phyloP scores from a whole-genome alignment of 225 moss, liverwort and hornwort genomes.

The Marchantia polymorpha region DNA sequence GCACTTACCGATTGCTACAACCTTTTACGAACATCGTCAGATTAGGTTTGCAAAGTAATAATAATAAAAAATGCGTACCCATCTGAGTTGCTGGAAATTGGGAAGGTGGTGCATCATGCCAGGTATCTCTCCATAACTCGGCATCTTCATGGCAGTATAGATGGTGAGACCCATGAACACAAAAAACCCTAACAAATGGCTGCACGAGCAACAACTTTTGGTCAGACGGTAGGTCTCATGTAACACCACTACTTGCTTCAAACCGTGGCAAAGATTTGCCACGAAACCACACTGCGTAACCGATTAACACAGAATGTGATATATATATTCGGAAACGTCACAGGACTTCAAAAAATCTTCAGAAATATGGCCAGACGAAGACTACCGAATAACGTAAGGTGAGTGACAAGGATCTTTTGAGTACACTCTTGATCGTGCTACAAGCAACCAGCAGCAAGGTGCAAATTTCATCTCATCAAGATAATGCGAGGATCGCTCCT shows the following conservation, averaged over 20 bases:
- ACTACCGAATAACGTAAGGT: no score
- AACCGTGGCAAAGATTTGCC: no score
- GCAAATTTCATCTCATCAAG: not conserved
- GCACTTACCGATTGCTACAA: not conserved
- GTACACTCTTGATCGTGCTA: not conserved
- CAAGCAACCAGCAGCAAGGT: not conserved
- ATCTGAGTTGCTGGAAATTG: constrained; percentile 46
- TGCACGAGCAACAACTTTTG: constrained; percentile 26
- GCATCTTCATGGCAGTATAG: constrained; percentile 69
- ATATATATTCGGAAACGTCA: no score
- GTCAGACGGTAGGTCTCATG: no score
- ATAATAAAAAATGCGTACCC: constrained; percentile 25
- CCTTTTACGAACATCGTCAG: not conserved
- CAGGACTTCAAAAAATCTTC: no score
- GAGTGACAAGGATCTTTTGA: not conserved
- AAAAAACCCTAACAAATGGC: constrained; percentile 81
- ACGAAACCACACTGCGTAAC: no score
- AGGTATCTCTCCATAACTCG: constrained; percentile 54
- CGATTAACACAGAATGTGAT: no score
- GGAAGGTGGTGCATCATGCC: constrained; percentile 27
- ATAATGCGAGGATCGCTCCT: no score
- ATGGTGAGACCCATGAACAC: constrained; percentile 84
- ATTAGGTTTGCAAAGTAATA: not conserved
- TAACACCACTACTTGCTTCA: no score
- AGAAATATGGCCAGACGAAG: no score